Evolutionary conservation across 805 yeast species (phyloP).

Genomic region (Hanseniaspora vineae): DNA sequence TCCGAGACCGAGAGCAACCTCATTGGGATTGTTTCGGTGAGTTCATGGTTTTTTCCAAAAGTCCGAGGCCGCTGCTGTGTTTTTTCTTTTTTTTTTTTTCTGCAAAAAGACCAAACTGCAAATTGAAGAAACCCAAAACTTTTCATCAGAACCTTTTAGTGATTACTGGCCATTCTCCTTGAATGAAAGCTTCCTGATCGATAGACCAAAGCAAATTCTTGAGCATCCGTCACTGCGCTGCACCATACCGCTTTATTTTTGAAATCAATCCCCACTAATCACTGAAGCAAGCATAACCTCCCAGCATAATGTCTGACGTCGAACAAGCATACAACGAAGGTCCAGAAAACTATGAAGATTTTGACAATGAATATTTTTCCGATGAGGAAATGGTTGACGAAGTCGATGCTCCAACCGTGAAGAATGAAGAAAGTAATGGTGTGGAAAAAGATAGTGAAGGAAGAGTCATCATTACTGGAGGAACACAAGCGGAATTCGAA

Average conservation of each 20-base stretch:
- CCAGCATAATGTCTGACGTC: conserved; percentile 37
- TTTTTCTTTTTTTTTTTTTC: neutral
- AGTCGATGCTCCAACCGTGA: conserved; percentile 22
- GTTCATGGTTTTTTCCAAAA: no score
- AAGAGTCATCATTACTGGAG: conserved; percentile 58
- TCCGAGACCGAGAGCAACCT: no score
- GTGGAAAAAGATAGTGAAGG: conserved; percentile 45
- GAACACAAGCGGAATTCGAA: conserved; percentile 34
- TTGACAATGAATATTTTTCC: conserved; percentile 74
- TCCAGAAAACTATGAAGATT: conserved; percentile 61
- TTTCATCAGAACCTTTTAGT: neutral
- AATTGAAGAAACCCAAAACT: neutral
- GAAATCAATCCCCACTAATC: neutral
- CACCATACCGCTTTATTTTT: neutral
- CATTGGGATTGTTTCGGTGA: no score
- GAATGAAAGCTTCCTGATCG: no score
- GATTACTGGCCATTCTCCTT: no score
- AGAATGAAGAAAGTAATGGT: conserved; percentile 20
- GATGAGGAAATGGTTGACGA: conserved; percentile 46
- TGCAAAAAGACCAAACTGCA: no score
- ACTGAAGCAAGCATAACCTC: neutral
- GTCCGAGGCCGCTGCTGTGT: neutral
- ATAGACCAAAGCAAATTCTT: neutral
- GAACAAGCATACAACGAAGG: conserved; percentile 55
- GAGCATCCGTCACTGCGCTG: neutral